Conservation (phyloP, 2,329 filamentous ascomycete genomes). For the Penicillium olsonii region DNA sequence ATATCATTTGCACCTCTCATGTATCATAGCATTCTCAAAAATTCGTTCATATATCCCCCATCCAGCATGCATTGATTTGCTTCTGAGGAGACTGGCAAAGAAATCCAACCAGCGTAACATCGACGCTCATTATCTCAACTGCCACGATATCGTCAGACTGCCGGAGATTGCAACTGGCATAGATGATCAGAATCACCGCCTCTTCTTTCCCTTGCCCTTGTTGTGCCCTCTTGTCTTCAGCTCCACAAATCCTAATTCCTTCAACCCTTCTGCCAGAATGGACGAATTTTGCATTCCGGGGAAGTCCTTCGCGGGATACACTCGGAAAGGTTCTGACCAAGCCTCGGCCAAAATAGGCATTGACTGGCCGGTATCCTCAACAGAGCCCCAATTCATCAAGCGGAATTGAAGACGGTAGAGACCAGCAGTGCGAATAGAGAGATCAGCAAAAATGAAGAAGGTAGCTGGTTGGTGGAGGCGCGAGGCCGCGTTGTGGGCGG, state of each 20-base stretch:
- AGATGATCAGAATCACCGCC: constrained; percentile 9
- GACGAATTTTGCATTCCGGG: constrained; percentile 47
- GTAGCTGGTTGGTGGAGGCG: constrained; percentile 36
- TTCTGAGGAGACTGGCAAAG: not conserved
- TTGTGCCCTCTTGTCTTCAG: constrained; percentile 42
- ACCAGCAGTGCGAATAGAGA: constrained; percentile 49
- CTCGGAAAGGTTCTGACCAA: constrained; percentile 45
- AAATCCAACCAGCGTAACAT: not conserved
- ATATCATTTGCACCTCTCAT: not conserved
- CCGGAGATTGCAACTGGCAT: not conserved
- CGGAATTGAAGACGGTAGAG: constrained; percentile 48
- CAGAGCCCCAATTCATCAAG: constrained; percentile 45
- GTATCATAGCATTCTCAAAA: not conserved
- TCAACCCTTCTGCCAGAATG: constrained; percentile 40
- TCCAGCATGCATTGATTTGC: not conserved
- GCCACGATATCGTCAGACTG: not conserved
- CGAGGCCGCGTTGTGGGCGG: constrained; percentile 15
- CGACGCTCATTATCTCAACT: not conserved
- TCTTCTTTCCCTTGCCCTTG: constrained; percentile 37
- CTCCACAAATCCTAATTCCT: constrained; percentile 44
- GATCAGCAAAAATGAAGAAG: constrained; percentile 52
- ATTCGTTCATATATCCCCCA: constrained; percentile 1
- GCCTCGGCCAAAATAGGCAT: constrained; percentile 42
- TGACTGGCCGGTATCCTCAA: constrained; percentile 36
- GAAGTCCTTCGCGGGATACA: constrained; percentile 47